phyloP scores from a whole-genome alignment of 2,329 filamentous ascomycete species.

The Raffaelea deltoideospora region DNA sequence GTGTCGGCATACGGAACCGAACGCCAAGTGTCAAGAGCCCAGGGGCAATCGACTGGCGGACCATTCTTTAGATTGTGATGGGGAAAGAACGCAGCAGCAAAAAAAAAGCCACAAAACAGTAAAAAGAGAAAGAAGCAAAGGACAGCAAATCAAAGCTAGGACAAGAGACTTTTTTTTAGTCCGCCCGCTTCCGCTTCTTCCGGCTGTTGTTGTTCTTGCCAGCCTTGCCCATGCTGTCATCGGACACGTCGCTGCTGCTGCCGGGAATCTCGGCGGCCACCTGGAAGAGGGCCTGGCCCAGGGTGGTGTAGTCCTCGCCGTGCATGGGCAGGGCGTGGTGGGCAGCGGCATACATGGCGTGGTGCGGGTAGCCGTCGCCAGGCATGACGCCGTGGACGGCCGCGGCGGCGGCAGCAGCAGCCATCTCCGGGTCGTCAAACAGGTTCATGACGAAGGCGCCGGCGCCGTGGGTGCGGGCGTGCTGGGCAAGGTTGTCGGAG shows the following conservation, averaged over 20 bases:
- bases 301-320: conserved; percentile 49
- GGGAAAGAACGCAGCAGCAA: no score
- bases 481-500: conserved; percentile 92
- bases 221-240: no score
- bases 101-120: neutral
- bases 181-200: conserved; percentile 69
- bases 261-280: conserved; percentile 59
- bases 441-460: conserved; percentile 86
- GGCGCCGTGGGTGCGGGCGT: conserved; percentile 82
- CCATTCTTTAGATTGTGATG: no score
- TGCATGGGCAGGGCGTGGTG: conserved; percentile 18
- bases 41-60: no score
- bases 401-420: conserved; percentile 15
- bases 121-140: neutral
- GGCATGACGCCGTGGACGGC: no score
- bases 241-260: conserved; percentile 43
- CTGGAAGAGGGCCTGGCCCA: conserved; percentile 71
- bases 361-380: conserved; percentile 10
- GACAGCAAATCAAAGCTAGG: neutral
- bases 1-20: no score
- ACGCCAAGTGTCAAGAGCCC: no score
- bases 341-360: conserved; percentile 21
- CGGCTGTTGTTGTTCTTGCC: conserved; percentile 36
- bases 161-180: conserved; percentile 23
- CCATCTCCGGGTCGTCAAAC: conserved; percentile 51